Conservation (phyloP, 1,139 yeast genomes). For the Yamadazyma atmosphaerica region DNA sequence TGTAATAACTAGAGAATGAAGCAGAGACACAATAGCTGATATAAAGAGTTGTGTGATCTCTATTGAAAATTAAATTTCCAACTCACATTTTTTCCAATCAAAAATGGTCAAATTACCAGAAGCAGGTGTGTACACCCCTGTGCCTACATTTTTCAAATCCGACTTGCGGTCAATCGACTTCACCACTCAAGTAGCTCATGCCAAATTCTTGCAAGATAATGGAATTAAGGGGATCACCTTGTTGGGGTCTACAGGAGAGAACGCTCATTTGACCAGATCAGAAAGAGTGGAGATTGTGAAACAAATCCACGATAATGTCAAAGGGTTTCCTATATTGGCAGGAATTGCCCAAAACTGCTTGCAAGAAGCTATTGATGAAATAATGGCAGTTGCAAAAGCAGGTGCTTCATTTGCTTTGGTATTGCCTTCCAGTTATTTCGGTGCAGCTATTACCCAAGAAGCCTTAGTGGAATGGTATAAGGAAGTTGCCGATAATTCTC, state of each 20-base stretch:
- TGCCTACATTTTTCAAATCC: constrained; percentile 38
- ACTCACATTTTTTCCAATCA: no score
- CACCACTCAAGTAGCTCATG: constrained; percentile 35
- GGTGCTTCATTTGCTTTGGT: constrained; percentile 49
- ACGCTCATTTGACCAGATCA: constrained; percentile 41
- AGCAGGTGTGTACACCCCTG: constrained; percentile 34
- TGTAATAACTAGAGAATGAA: not conserved
- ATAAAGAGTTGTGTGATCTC: not conserved
- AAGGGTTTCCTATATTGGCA: constrained; percentile 40
- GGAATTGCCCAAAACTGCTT: constrained; percentile 46
- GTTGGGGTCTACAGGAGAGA: constrained; percentile 47
- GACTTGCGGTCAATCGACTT: constrained; percentile 29
- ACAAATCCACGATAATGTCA: constrained; percentile 34
- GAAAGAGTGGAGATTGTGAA: constrained; percentile 38
- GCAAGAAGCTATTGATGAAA: constrained; percentile 40
- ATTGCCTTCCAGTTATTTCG: constrained; percentile 49
- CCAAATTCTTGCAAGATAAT: constrained; percentile 26
- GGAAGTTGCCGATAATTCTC: constrained; percentile 43
- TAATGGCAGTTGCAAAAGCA: constrained; percentile 31
- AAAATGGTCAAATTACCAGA: constrained; percentile 10
- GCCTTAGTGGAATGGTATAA: constrained; percentile 46
- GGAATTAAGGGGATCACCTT: constrained; percentile 37
- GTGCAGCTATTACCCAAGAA: constrained; percentile 37
- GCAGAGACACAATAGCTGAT: no score
- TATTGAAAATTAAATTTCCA: not conserved